Conservation (phyloP, 2,329 filamentous ascomycete genomes). For the Lachnellula hyalina region DNA sequence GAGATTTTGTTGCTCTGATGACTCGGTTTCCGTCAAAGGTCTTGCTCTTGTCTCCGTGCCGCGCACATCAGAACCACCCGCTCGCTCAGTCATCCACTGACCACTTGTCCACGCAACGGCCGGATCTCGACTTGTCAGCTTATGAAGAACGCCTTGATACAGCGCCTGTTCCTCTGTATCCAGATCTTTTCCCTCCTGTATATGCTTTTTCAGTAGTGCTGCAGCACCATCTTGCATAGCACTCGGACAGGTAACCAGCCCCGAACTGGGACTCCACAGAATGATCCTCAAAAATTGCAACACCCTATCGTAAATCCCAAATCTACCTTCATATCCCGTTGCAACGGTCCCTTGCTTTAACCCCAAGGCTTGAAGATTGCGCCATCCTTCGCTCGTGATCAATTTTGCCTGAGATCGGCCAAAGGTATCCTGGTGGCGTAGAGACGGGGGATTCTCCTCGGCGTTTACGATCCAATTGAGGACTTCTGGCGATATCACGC, state of each 20-base stretch:
- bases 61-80: conserved; percentile 64
- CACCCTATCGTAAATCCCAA: conserved; percentile 47
- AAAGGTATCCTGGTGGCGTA: conserved; percentile 35
- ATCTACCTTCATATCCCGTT: conserved; percentile 51
- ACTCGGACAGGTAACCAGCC: conserved; percentile 17
- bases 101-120: conserved; percentile 61
- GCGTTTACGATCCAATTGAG: neutral
- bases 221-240: conserved; percentile 49
- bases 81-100: conserved; percentile 73
- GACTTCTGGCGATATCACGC: neutral
- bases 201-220: conserved; percentile 42
- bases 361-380: conserved; percentile 53
- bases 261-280: conserved; percentile 16
- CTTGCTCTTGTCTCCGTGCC: conserved; percentile 58
- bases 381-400: conserved; percentile 63
- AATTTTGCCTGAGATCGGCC: conserved; percentile 54
- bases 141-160: conserved; percentile 47
- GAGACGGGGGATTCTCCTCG: neutral
- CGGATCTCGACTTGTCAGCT: conserved; percentile 49
- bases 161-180: conserved; percentile 35
- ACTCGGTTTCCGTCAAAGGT: neutral
- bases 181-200: conserved; percentile 28
- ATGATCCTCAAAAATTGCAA: conserved; percentile 52
- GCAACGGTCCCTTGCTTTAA: conserved; percentile 54
- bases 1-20: neutral